These are phyloP conservation scores for Omphalotus olearius DNA, from an alignment of 1,284 basidiomycete species.

Conservation along the genomic window DNA sequence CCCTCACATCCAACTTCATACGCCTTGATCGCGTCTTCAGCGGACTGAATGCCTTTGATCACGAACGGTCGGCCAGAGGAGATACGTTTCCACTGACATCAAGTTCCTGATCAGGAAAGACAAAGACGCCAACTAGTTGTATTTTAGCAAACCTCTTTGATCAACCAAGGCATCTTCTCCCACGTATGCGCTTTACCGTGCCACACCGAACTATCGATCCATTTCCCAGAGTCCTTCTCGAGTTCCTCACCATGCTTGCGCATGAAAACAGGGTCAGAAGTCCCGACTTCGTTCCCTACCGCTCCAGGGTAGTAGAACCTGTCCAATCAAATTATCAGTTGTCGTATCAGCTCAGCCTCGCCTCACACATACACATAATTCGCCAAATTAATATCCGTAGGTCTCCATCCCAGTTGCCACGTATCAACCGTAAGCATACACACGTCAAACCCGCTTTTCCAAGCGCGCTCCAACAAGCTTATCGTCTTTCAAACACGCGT, in stretches of 20 bases:
- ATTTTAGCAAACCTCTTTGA: constrained; percentile 30
- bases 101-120: not conserved
- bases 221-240: constrained; percentile 41
- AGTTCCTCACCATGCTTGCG: constrained; percentile 42
- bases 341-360: not conserved
- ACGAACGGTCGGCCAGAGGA: constrained; percentile 51
- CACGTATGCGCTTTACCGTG: constrained; percentile 56
- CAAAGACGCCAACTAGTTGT: not conserved
- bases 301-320: constrained; percentile 10
- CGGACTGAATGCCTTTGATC: constrained; percentile 50
- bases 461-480: constrained; percentile 43
- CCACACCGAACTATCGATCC: constrained; percentile 53
- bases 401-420: constrained; percentile 58
- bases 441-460: constrained; percentile 47
- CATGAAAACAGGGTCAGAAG: constrained; percentile 53
- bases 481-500: constrained; percentile 28
- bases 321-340: not conserved
- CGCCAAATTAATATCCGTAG: constrained; percentile 49
- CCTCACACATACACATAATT: constrained; percentile 38
- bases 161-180: constrained; percentile 49
- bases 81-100: constrained; percentile 45
- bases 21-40: constrained; percentile 45
- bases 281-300: constrained; percentile 43
- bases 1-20: constrained; percentile 51
- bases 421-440: constrained; percentile 57